Conservation (phyloP, 2,329 filamentous ascomycete species). For the Pestalotiopsis sp. region DNA sequence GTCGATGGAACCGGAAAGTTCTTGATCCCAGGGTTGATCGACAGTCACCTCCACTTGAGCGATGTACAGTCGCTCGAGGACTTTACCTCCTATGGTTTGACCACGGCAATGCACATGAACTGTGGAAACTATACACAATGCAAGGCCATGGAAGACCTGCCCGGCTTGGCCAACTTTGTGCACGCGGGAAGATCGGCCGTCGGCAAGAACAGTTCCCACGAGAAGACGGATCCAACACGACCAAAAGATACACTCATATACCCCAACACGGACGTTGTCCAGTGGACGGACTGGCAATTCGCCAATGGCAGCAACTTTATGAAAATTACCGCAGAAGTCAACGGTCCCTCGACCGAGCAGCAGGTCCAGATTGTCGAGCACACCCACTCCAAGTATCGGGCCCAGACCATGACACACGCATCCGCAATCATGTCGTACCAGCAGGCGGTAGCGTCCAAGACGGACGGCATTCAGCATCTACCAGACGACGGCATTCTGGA, state of each 20-base stretch:
- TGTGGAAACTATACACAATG: not conserved
- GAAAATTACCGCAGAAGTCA: constrained; percentile 7
- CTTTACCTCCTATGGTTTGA: not conserved
- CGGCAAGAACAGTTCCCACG: not conserved
- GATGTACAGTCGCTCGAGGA: not conserved
- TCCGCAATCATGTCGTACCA: constrained; percentile 7
- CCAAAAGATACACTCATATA: constrained; percentile 4
- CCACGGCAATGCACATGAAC: not conserved
- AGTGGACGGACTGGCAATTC: constrained; percentile 4
- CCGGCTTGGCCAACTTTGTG: not conserved
- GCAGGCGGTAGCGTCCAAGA: constrained; percentile 16
- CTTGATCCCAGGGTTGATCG: not conserved
- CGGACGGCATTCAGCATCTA: constrained; percentile 16
- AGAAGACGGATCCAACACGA: not conserved
- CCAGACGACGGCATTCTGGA: constrained; percentile 14
- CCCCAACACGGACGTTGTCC: not conserved
- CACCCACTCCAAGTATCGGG: constrained; percentile 9
- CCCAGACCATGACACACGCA: constrained; percentile 17
- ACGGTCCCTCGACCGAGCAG: constrained; percentile 10
- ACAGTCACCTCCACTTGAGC: not conserved
- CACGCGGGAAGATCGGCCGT: not conserved
- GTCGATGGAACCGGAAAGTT: not conserved
- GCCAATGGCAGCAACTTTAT: constrained; percentile 8
- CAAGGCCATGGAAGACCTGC: not conserved
- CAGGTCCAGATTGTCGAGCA: constrained; percentile 10